A percentile compares a stretch with the other conserved stretches of the same genome.
These are phyloP conservation scores for Fusarium coffeatum DNA, from an alignment of 2,329 filamentous ascomycete genomes.

Conservation along the genomic window DNA sequence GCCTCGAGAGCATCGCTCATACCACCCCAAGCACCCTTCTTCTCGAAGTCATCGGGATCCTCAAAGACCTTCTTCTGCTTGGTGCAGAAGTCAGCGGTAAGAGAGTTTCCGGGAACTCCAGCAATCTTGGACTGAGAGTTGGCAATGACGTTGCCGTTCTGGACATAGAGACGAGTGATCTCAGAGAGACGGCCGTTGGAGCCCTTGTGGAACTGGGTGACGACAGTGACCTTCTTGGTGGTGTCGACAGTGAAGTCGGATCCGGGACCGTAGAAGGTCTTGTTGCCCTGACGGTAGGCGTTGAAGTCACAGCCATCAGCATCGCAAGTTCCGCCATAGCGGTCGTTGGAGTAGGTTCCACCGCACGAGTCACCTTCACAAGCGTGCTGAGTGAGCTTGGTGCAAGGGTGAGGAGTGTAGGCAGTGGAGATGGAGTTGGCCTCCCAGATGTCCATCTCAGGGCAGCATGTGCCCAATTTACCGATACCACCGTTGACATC, in stretches of 20 bases:
- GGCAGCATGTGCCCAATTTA: conserved; percentile 66
- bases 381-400: conserved; percentile 58
- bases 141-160: conserved; percentile 68
- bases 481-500: conserved; percentile 68
- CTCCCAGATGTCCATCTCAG: conserved; percentile 74
- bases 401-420: conserved; percentile 74
- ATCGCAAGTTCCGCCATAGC: conserved; percentile 73
- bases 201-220: conserved; percentile 70
- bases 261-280: conserved; percentile 69
- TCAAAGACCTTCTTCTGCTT: conserved; percentile 68
- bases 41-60: conserved; percentile 64
- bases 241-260: conserved; percentile 69
- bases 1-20: conserved; percentile 62
- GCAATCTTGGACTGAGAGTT: conserved; percentile 60
- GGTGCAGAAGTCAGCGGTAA: conserved; percentile 69
- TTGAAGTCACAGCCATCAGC: conserved; percentile 79
- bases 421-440: conserved; percentile 74
- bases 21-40: conserved; percentile 66
- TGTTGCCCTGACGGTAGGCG: conserved; percentile 73
- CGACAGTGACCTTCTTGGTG: conserved; percentile 69
- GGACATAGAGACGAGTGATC: conserved; percentile 74
- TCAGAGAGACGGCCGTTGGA: conserved; percentile 65
- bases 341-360: conserved; percentile 62
- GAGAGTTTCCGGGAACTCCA: conserved; percentile 56
- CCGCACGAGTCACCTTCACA: conserved; percentile 66